Evolutionary conservation across 345 rosid species (phyloP).

Genomic region (Sonneratia caseolaris): DNA sequence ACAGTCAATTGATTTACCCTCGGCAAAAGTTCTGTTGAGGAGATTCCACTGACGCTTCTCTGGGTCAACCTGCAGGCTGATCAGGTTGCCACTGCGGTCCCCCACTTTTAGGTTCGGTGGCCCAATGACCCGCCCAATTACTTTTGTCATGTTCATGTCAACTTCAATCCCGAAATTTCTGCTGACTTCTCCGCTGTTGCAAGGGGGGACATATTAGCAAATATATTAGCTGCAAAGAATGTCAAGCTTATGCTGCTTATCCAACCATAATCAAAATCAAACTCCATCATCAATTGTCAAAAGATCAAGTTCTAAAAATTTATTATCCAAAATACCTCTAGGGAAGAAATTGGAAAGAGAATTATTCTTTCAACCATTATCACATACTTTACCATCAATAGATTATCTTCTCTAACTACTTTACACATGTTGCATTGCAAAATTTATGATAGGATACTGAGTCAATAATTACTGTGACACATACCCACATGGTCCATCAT

Average conservation of each 20-base stretch:
- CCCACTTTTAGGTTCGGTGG: slow-evolving; percentile 62
- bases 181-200: slow-evolving; percentile 36
- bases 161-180: slow-evolving; percentile 61
- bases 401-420: too few relatives aligned
- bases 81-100: slow-evolving; percentile 23
- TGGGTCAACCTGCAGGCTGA: slow-evolving; percentile 36
- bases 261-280: background rate
- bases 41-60: slow-evolving; percentile 77
- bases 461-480: slow-evolving; percentile 11
- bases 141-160: slow-evolving; percentile 48
- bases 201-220: background rate
- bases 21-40: slow-evolving; percentile 40
- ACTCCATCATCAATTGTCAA: background rate
- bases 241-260: background rate
- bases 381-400: background rate
- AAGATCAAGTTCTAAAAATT: background rate
- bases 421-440: too few relatives aligned
- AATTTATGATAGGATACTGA: background rate
- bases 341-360: too few relatives aligned
- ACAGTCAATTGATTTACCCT: slow-evolving; percentile 43
- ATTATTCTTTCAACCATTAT: background rate
- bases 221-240: background rate
- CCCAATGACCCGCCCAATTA: slow-evolving; percentile 58
- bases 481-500: slow-evolving; percentile 69
- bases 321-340: background rate